These are phyloP conservation scores for Limonium bicolor DNA, from an alignment of 148 eudicot species.

Conservation along the genomic window DNA sequence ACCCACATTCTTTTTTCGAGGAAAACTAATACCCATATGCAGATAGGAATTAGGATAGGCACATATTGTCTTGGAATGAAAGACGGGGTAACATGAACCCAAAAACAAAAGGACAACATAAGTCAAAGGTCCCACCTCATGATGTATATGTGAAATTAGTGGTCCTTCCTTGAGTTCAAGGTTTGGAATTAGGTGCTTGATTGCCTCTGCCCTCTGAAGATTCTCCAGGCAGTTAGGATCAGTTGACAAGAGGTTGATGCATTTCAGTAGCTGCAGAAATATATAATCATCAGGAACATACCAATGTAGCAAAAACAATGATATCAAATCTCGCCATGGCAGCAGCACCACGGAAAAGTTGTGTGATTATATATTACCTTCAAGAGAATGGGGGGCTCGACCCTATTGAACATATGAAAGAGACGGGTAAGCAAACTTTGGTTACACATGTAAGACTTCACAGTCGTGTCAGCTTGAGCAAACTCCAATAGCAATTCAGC, in stretches of 20 bases:
- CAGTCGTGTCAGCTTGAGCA: constrained; percentile 82
- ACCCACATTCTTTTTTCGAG: no score
- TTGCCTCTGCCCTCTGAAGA: constrained; percentile 98
- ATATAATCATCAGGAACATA: constrained; percentile 4
- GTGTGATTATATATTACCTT: constrained; percentile 37
- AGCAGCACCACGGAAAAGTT: no score
- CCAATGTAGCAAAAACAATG: no score
- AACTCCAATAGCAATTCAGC: constrained; percentile 92
- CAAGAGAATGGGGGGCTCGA: constrained; percentile 81
- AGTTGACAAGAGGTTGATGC: constrained; percentile 81
- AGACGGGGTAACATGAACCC: constrained; percentile 1
- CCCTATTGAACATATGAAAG: constrained; percentile 90
- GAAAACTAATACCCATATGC: no score
- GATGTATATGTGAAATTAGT: constrained; percentile 81
- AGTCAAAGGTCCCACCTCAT: constrained; percentile 40
- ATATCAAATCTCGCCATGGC: no score
- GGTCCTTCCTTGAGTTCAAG: constrained; percentile 96
- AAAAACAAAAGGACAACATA: neutral
- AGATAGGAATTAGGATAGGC: no score
- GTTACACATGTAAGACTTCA: constrained; percentile 88
- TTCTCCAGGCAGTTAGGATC: constrained; percentile 96
- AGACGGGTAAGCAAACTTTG: constrained; percentile 89
- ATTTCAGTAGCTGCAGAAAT: constrained; percentile 59
- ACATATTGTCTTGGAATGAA: no score
- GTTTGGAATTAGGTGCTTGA: constrained; percentile 85